phyloP scores from a whole-genome alignment of 345 rosid genomes.

The Angophora floribunda region DNA sequence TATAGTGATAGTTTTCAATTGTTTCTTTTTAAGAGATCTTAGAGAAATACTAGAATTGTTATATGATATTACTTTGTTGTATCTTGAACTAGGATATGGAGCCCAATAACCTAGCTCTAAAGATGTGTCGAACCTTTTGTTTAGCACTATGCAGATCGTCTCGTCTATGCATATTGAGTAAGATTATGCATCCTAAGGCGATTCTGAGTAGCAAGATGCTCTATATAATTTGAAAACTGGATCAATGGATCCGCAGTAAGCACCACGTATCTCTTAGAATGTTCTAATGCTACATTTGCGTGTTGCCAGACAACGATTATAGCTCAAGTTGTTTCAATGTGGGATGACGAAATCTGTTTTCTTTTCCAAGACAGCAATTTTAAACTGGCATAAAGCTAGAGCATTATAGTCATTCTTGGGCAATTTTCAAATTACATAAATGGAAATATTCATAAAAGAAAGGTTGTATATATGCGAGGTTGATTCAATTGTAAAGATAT shows the following conservation, averaged over 20 bases:
- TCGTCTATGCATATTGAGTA: background rate
- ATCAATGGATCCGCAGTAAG: background rate
- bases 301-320: background rate
- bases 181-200: background rate
- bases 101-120: background rate
- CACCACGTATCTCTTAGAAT: background rate
- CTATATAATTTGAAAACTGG: background rate
- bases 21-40: too few species aligned
- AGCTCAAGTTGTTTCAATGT: background rate
- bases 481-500: background rate
- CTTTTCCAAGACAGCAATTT: background rate
- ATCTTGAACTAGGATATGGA: background rate
- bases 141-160: background rate
- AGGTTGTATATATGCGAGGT: background rate
- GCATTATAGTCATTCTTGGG: background rate
- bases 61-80: too few species aligned
- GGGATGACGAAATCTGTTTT: background rate
- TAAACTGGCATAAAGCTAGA: background rate
- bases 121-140: background rate
- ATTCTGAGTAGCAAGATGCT: rapidly evolving
- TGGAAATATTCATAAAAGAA: background rate
- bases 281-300: background rate
- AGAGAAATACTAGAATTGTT: too few species aligned
- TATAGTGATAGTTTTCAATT: too few species aligned
- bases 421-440: background rate